These are phyloP conservation scores for Helotiales sp. DNA, from an alignment of 2,329 filamentous ascomycete genomes.

Conservation along the genomic window DNA sequence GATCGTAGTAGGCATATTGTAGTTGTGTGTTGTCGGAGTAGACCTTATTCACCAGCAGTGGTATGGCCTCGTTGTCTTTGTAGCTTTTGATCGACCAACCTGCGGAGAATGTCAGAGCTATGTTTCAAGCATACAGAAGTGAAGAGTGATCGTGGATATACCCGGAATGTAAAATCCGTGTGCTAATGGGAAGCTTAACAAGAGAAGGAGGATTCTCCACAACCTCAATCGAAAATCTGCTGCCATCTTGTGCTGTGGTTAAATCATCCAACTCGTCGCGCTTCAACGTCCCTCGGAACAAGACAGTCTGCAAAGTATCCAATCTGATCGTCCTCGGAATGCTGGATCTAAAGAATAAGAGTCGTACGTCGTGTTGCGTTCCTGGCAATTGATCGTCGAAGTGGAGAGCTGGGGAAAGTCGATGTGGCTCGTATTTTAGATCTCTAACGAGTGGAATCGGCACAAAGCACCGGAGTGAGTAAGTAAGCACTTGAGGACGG, in stretches of 20 bases:
- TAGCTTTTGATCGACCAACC: conserved; percentile 86
- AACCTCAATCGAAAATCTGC: conserved; percentile 33
- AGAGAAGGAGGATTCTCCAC: conserved; percentile 48
- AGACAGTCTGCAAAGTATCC: background rate
- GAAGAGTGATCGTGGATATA: conserved; percentile 41
- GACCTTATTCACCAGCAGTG: conserved; percentile 88
- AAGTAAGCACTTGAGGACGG: conserved; percentile 7
- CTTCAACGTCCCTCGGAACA: background rate
- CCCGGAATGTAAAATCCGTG: conserved; percentile 85
- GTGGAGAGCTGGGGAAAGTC: background rate
- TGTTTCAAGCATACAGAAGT: background rate
- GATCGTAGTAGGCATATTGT: conserved; percentile 88
- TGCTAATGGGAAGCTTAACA: conserved; percentile 47
- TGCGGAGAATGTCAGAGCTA: conserved; percentile 33
- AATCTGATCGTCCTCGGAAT: background rate
- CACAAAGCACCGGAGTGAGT: conserved; percentile 45
- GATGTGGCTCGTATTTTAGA: conserved; percentile 7
- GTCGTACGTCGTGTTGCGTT: background rate
- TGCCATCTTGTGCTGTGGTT: conserved; percentile 20
- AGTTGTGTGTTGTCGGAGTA: conserved; percentile 87
- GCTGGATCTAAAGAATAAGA: background rate
- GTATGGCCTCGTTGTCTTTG: conserved; percentile 71
- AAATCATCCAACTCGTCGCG: conserved; percentile 17
- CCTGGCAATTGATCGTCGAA: background rate
- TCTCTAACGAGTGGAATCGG: conserved; percentile 53